Base-by-base conservation (phyloP, 129 eudicot species). In the Chrysanthemum makinoi region DNA sequence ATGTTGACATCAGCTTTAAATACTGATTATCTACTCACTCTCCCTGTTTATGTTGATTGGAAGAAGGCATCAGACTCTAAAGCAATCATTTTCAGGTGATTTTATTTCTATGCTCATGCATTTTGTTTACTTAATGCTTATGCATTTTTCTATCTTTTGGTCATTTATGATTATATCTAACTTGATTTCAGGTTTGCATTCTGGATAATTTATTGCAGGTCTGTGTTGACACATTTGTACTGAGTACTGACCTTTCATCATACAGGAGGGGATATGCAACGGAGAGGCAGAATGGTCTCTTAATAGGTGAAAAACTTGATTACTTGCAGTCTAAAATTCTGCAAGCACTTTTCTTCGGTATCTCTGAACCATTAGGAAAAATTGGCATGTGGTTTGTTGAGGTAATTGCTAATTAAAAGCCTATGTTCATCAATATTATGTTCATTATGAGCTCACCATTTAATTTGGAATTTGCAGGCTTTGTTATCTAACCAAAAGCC, bases 11-110 rank as follows among this genome's bases (percentile, higher is more conserved):
- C 99, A 48, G 90, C 97, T 18, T 75, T 95, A 66, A 95, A 90
- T 78, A 90, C 87, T 54, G 97, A 95, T 78, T 95, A 90, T 83
- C 89, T 95, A 46, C 99, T 95, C 55, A 95, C 97, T 33, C 77
- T 95, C 79, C 99, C 96, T 15, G 88, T 95, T 65, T 86, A 87
- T 56, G 91, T 95, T 52, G 97, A 95, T 82, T 95, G 97, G 99
- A 88, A 84, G 88, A 95, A 66, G 75, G 91, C 97, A 60, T 84
- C 94, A n/a, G 91, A 87, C 72, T 86, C 99, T 13, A 84, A 80
- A 66, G 91, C 96, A 54, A 88, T 95, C 13, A 86, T 95, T 76
- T 90, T 85, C 94, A 90, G 97, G 99, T 95, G 66, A 77, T 59
- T 60, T 55, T 62, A 18, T 13, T 33, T 73, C 5, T 49, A 73